Evolutionary conservation across 2,329 filamentous ascomycete species (phyloP).

Genomic region (Penicillium sp.): DNA sequence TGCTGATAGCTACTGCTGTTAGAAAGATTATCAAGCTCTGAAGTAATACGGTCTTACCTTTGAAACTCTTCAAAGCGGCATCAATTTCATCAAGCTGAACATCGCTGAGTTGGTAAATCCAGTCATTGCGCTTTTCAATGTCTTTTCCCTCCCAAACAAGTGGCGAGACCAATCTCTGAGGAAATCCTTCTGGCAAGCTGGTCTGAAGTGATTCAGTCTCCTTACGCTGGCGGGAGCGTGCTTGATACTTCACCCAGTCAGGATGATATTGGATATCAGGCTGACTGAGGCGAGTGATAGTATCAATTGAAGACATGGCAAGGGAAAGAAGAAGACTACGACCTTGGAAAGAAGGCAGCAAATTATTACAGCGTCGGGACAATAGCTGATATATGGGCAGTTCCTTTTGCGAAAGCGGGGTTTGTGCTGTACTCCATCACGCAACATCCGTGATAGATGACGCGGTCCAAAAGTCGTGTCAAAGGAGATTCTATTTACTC

Average conservation of each 20-base stretch:
- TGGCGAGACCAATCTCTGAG: slow-evolving; percentile 39
- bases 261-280: slow-evolving; percentile 27
- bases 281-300: slow-evolving; percentile 14
- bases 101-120: slow-evolving; percentile 31
- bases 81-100: slow-evolving; percentile 47
- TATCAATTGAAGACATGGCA: slow-evolving; percentile 18
- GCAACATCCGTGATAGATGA: neutral
- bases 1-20: slow-evolving; percentile 30
- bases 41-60: slow-evolving; percentile 26
- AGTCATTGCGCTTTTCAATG: slow-evolving; percentile 35
- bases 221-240: slow-evolving; percentile 18
- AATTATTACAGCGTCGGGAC: neutral
- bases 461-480: neutral
- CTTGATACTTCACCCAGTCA: slow-evolving; percentile 22
- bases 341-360: neutral
- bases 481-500: neutral
- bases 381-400: neutral
- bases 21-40: neutral
- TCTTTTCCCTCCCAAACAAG: slow-evolving; percentile 50
- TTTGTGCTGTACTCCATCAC: neutral
- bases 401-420: neutral
- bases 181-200: slow-evolving; percentile 44
- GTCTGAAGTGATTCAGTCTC: slow-evolving; percentile 15
- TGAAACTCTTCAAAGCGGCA: slow-evolving; percentile 43
- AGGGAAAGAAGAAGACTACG: neutral